Percentiles rank a stretch among this genome's conserved stretches.
phyloP scores from a whole-genome alignment of 2,329 filamentous ascomycete genomes.

The Teratosphaeria pseudoeucalypti region DNA sequence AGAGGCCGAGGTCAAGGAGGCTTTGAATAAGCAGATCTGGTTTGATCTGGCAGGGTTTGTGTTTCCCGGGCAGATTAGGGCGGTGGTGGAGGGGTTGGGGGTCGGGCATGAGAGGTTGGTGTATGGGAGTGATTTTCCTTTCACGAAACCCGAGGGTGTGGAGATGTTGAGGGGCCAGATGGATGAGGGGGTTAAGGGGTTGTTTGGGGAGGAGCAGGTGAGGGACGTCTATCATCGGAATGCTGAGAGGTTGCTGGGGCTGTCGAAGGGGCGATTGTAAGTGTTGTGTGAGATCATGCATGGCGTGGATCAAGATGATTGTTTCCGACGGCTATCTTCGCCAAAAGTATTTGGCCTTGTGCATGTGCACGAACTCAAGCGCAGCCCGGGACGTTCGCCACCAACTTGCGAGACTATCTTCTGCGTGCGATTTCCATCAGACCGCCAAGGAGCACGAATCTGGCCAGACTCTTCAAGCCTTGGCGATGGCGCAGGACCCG shows the following conservation, averaged over 20 bases:
- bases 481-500: too few relatives aligned
- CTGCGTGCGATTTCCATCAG: too few relatives aligned
- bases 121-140: conserved; percentile 47
- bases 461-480: too few relatives aligned
- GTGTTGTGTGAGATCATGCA: too few relatives aligned
- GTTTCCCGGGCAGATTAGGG: conserved; percentile 40
- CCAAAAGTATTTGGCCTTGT: too few relatives aligned
- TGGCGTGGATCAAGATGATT: too few relatives aligned
- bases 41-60: conserved; percentile 45
- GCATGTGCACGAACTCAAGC: too few relatives aligned
- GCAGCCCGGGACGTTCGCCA: too few relatives aligned
- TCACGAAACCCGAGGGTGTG: conserved; percentile 32
- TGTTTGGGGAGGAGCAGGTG: conserved; percentile 28
- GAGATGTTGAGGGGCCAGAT: conserved; percentile 30
- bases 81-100: conserved; percentile 31
- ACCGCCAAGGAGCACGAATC: too few relatives aligned
- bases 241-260: conserved; percentile 24
- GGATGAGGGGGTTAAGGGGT: conserved; percentile 30
- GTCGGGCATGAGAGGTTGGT: conserved; percentile 35
- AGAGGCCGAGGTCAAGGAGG: conserved; percentile 22
- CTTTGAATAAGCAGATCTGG: conserved; percentile 35
- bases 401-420: too few relatives aligned
- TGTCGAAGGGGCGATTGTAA: not conserved
- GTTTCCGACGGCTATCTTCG: too few relatives aligned
- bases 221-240: conserved; percentile 30